Conservation (phyloP, 148 eudicot species). For the Gaultheria prostrata region DNA sequence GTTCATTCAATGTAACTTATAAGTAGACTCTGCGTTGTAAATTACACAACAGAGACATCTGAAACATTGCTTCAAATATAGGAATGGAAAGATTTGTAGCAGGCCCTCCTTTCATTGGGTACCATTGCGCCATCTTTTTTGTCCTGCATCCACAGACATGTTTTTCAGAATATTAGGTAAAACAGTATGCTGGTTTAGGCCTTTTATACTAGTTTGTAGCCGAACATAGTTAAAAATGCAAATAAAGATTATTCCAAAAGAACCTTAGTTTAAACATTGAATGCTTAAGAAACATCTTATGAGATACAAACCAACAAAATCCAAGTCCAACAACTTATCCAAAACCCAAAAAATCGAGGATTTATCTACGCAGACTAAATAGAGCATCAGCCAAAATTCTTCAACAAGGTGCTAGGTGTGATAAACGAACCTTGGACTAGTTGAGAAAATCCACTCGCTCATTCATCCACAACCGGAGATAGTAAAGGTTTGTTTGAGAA, state of each 20-base stretch:
- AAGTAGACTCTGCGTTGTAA: not conserved
- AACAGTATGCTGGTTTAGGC: not conserved
- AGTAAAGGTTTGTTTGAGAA: conserved; percentile 53
- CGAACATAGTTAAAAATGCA: not conserved
- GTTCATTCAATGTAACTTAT: not conserved
- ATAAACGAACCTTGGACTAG: conserved; percentile 16
- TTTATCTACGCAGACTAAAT: not conserved
- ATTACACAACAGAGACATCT: not conserved
- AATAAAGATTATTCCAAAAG: not conserved
- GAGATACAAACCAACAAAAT: not conserved
- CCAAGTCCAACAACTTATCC: not conserved
- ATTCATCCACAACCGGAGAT: conserved; percentile 31
- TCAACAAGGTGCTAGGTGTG: not conserved
- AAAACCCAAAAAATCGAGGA: not conserved
- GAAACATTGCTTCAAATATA: not conserved
- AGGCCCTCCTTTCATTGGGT: not conserved
- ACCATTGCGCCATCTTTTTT: not conserved
- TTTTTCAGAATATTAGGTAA: not conserved
- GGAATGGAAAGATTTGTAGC: too few species aligned
- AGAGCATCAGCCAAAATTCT: not conserved
- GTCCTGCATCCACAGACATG: not conserved
- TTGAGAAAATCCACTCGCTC: conserved; percentile 2
- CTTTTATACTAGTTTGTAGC: not conserved
- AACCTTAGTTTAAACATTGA: not conserved
- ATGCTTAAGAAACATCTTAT: not conserved